Evolutionary conservation across 192 early-diverging fungal genomes (phyloP).

Genomic region (Dissophora globulifera): DNA sequence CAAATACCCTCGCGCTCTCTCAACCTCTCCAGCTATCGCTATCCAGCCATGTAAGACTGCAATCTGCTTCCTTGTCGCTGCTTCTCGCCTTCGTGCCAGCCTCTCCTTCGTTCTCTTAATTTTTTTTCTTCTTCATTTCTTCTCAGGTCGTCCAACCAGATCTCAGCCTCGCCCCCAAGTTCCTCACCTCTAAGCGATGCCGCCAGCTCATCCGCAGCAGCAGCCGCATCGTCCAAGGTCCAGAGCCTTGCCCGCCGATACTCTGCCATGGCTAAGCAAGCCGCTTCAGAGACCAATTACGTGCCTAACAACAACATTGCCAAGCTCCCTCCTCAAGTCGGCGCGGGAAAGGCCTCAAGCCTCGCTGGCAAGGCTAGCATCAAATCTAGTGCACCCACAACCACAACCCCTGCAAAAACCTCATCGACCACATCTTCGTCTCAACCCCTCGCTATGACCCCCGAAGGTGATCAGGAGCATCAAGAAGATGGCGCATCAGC

Average conservation of each 20-base stretch:
- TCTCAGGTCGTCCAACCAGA: background rate
- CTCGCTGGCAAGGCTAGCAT: background rate
- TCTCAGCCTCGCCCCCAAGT: constrained; percentile 7
- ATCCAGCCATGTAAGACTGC: background rate
- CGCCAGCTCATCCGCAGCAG: background rate
- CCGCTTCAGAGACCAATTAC: constrained; percentile 10
- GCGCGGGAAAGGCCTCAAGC: constrained; percentile 12
- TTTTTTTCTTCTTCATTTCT: too few species aligned
- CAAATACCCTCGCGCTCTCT: too few species aligned
- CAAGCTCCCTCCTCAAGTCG: constrained; percentile 11
- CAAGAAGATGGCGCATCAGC: constrained; percentile 7
- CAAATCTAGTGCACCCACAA: constrained; percentile 1
- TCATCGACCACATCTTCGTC: background rate
- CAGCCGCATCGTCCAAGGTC: constrained; percentile 26
- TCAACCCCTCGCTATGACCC: background rate
- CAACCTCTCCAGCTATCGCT: too few species aligned
- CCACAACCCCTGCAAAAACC: constrained; percentile 1
- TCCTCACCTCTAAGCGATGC: constrained; percentile 5
- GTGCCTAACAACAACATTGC: constrained; percentile 41
- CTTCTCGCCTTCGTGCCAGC: constrained; percentile 4
- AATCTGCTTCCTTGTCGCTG: background rate
- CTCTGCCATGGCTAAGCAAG: constrained; percentile 47
- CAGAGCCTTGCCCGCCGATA: constrained; percentile 40
- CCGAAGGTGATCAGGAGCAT: constrained; percentile 22
- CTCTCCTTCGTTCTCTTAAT: too few species aligned